These are phyloP conservation scores for Colletotrichum zoysiae DNA, from an alignment of 2,329 filamentous ascomycete species.

Conservation along the genomic window DNA sequence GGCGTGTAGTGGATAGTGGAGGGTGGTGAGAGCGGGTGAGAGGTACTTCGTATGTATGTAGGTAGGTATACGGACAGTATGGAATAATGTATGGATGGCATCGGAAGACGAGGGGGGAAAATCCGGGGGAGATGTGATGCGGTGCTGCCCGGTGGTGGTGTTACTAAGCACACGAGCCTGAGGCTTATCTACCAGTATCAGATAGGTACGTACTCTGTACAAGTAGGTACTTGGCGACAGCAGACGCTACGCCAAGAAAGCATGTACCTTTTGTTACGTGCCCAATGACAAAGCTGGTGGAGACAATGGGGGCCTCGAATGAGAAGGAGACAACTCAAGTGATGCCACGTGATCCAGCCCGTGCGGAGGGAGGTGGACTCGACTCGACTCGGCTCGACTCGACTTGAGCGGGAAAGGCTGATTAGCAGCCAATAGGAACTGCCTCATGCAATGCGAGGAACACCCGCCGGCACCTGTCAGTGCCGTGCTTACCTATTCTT, in stretches of 20 bases:
- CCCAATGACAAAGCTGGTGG: not conserved
- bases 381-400: not conserved
- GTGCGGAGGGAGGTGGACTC: constrained; percentile 18
- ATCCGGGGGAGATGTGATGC: not conserved
- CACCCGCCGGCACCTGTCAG: constrained; percentile 15
- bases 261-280: not conserved
- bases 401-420: not conserved
- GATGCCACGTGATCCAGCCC: constrained; percentile 32
- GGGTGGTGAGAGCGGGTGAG: not conserved
- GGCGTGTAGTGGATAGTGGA: constrained; percentile 5
- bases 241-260: not conserved
- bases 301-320: not conserved
- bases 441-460: not conserved
- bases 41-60: not conserved
- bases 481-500: too few species aligned
- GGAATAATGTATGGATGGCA: too few species aligned
- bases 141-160: not conserved
- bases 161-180: not conserved
- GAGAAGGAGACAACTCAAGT: not conserved
- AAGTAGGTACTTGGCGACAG: too few species aligned
- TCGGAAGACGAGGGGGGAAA: not conserved
- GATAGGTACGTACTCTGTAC: too few species aligned
- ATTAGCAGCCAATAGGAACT: constrained; percentile 16
- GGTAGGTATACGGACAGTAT: too few species aligned
- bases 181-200: not conserved